Conservation (phyloP, 495 filamentous ascomycete genomes). For the Neurospora sublineolata region DNA sequence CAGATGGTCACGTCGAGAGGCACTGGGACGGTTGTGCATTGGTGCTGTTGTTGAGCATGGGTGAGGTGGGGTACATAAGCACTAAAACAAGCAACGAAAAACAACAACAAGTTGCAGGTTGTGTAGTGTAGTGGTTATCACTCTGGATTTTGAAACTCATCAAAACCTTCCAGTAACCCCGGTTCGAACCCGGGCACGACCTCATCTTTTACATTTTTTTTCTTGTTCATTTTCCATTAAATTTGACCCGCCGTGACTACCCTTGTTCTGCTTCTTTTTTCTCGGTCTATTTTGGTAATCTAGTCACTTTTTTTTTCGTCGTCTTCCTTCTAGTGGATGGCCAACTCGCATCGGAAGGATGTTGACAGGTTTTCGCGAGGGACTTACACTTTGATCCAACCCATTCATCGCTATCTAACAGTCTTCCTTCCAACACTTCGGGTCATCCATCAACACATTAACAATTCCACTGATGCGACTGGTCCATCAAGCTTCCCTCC, state of each 20-base stretch:
- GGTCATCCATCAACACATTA: not conserved
- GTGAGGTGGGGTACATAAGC: not conserved
- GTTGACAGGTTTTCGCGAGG: not conserved
- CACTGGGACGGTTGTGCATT: not conserved
- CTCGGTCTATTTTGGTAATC: not conserved
- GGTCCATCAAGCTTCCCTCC: not conserved
- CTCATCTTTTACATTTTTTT: not conserved
- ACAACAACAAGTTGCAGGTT: not conserved
- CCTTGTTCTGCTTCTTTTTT: not conserved
- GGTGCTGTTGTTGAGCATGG: not conserved
- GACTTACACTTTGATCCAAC: not conserved
- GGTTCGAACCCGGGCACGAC: not conserved
- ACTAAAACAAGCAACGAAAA: not conserved
- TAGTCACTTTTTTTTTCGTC: not conserved
- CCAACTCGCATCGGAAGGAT: not conserved
- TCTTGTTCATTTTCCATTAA: not conserved
- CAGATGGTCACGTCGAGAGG: not conserved
- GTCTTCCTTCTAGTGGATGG: not conserved
- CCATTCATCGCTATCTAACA: too few relatives aligned
- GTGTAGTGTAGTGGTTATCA: constrained; percentile 1
- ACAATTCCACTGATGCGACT: not conserved
- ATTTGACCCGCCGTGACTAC: not conserved
- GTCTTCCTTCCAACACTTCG: not conserved
- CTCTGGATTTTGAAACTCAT: not conserved
- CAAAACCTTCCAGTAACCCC: not conserved